Conservation (phyloP, 1,139 yeast genomes). For the Casaregolazyma suthepensis region DNA sequence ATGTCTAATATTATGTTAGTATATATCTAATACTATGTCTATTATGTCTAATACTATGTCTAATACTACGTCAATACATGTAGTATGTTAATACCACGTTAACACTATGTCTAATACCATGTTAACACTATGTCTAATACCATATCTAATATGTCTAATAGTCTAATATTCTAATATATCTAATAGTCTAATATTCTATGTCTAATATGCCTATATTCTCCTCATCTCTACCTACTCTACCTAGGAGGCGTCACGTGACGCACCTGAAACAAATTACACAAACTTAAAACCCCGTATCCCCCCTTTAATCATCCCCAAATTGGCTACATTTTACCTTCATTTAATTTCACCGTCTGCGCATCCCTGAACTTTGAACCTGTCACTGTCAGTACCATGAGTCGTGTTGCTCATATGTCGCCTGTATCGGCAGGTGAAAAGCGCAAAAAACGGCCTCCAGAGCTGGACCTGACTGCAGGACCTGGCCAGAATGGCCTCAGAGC, state of each 20-base stretch:
- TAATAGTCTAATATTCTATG: no score
- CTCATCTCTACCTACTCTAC: no score
- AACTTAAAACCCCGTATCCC: background rate
- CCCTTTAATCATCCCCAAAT: background rate
- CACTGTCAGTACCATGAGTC: background rate
- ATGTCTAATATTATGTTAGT: no score
- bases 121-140: no score
- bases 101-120: no score
- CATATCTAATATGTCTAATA: no score
- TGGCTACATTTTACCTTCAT: background rate
- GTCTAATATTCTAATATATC: no score
- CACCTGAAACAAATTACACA: background rate
- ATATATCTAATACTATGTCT: no score
- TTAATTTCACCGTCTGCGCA: background rate
- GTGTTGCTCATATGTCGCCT: background rate
- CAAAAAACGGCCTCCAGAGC: conserved; percentile 18
- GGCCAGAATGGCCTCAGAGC: conserved; percentile 6
- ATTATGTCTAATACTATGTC: no score
- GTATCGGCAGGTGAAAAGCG: conserved; percentile 3
- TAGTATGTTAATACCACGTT: no score
- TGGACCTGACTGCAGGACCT: conserved; percentile 13
- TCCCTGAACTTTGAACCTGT: background rate
- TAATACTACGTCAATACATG: no score
- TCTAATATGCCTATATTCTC: no score
- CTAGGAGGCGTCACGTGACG: background rate